phyloP scores from a whole-genome alignment of 2,329 filamentous ascomycete genomes.

The Macrophomina phaseolina region DNA sequence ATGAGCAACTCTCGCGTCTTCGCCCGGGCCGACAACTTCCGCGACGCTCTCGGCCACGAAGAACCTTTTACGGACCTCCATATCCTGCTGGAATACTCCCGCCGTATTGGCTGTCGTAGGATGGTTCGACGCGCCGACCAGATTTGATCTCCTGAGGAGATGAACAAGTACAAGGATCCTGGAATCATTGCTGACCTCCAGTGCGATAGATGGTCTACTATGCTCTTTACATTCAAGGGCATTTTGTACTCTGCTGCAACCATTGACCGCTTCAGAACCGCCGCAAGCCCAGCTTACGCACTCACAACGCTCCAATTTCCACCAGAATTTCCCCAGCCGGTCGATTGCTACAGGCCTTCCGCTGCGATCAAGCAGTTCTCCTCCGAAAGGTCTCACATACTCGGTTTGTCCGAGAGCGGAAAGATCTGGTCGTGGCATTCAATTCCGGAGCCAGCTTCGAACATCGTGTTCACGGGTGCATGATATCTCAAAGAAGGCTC shows the following conservation, averaged over 20 bases:
- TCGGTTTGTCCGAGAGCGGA: slow-evolving; percentile 59
- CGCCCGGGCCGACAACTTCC: slow-evolving; percentile 58
- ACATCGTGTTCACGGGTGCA: slow-evolving; percentile 53
- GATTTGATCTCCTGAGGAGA: slow-evolving; percentile 46
- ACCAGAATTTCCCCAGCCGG: slow-evolving; percentile 42
- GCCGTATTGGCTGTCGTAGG: not conserved
- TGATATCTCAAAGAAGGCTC: slow-evolving; percentile 36
- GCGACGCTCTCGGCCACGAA: slow-evolving; percentile 49
- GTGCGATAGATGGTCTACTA: slow-evolving; percentile 62
- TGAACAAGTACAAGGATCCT: slow-evolving; percentile 49
- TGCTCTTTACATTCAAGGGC: slow-evolving; percentile 56
- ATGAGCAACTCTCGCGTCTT: slow-evolving; percentile 58
- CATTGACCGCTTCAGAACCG: slow-evolving; percentile 11
- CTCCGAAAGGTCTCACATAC: slow-evolving; percentile 56
- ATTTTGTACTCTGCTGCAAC: slow-evolving; percentile 54
- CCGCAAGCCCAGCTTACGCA: slow-evolving; percentile 10
- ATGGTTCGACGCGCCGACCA: not conserved
- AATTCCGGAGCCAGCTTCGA: slow-evolving; percentile 47
- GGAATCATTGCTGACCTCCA: slow-evolving; percentile 61
- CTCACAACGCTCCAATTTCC: slow-evolving; percentile 50
- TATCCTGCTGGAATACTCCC: not conserved
- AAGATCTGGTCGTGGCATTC: slow-evolving; percentile 60
- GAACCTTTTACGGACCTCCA: slow-evolving; percentile 19
- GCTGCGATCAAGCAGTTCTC: slow-evolving; percentile 60
- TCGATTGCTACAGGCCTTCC: slow-evolving; percentile 46